Conservation (phyloP, 805 yeast species). For the Candida ortonii region DNA sequence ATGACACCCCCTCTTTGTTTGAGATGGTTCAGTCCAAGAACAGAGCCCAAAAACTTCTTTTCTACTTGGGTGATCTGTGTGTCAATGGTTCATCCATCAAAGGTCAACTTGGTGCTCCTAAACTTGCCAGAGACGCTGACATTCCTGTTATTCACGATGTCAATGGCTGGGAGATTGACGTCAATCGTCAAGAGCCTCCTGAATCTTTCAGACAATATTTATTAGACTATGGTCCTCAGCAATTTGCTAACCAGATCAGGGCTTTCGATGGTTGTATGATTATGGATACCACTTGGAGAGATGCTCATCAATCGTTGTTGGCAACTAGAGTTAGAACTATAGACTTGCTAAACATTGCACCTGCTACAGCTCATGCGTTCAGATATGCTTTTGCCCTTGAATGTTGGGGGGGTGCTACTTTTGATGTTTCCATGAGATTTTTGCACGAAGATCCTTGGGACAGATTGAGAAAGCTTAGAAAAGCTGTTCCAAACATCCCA, state of each 20-base stretch:
- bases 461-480: conserved; percentile 82
- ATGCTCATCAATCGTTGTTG: conserved; percentile 95
- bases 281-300: conserved; percentile 99
- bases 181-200: conserved; percentile 46
- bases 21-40: conserved; percentile 93
- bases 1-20: conserved; percentile 94
- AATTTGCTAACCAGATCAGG: conserved; percentile 86
- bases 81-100: conserved; percentile 95
- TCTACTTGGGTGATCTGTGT: conserved; percentile 87
- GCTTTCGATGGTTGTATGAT: conserved; percentile 79
- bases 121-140: conserved; percentile 68
- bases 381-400: conserved; percentile 91
- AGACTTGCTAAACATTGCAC: conserved; percentile 89
- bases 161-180: conserved; percentile 57
- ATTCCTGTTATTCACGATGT: conserved; percentile 71
- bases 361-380: conserved; percentile 87
- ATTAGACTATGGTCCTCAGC: conserved; percentile 81
- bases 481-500: conserved; percentile 94
- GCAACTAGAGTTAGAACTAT: conserved; percentile 97
- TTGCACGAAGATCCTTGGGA: conserved; percentile 99
- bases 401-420: conserved; percentile 99
- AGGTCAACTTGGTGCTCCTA: conserved; percentile 94
- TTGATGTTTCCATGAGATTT: conserved; percentile 98
- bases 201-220: conserved; percentile 92
- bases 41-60: conserved; percentile 92